Evolutionary conservation across 371 early-diverging fungal species (phyloP).

Genomic region (Haplosporangium sp.): DNA sequence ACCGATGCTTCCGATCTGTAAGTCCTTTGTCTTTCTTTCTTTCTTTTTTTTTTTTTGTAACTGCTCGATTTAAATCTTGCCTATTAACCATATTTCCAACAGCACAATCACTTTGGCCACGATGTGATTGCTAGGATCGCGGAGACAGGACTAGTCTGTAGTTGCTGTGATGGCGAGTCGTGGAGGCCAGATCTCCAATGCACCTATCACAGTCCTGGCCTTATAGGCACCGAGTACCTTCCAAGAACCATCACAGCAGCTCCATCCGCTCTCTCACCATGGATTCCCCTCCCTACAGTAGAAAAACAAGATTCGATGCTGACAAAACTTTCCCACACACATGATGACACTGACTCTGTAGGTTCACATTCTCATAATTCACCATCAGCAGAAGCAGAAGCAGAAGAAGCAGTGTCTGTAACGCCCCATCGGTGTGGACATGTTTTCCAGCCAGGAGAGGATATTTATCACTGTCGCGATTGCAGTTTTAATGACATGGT

Average conservation of each 20-base stretch:
- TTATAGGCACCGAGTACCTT: slow-evolving; percentile 17
- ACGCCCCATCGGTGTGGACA: slow-evolving; percentile 25
- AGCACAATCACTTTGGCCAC: slow-evolving; percentile 46
- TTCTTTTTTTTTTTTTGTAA: background rate
- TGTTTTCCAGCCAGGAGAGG: slow-evolving; percentile 41
- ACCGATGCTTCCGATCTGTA: slow-evolving; percentile 51
- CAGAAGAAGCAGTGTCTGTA: background rate
- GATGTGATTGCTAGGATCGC: slow-evolving; percentile 18
- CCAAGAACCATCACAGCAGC: background rate
- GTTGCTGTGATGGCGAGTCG: slow-evolving; percentile 31
- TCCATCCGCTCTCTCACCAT: background rate
- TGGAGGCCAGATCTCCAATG: slow-evolving; percentile 24
- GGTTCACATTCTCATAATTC: background rate
- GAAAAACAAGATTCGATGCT: background rate
- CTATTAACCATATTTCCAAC: background rate
- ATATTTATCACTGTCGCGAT: slow-evolving; percentile 49
- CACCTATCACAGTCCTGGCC: slow-evolving; percentile 20
- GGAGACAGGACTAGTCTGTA: slow-evolving; percentile 22
- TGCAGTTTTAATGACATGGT: slow-evolving; percentile 40
- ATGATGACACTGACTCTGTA: too few species aligned
- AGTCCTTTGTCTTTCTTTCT: background rate
- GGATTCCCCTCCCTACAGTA: background rate
- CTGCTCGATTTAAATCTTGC: too few species aligned
- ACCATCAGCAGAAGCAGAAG: background rate
- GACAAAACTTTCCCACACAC: background rate